These are phyloP conservation scores for Eucalyptus lansdowneana DNA, from an alignment of 345 rosid genomes.

Conservation along the genomic window DNA sequence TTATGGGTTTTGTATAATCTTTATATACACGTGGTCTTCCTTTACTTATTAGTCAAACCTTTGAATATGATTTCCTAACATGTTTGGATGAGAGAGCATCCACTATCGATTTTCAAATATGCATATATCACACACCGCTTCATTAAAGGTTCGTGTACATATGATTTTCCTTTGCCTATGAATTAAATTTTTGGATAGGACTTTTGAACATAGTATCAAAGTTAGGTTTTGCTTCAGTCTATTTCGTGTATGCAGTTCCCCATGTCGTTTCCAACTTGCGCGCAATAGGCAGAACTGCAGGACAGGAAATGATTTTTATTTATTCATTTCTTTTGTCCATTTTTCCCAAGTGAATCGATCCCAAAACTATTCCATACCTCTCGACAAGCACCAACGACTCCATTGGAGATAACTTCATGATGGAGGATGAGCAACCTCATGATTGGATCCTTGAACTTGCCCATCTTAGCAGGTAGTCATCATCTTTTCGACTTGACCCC, in stretches of 20 bases:
- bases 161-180: too few relatives aligned
- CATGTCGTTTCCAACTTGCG: not conserved
- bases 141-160: too few relatives aligned
- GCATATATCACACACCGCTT: too few relatives aligned
- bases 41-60: not conserved
- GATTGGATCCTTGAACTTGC: conserved; percentile 60
- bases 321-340: not conserved
- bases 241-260: not conserved
- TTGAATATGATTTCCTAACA: not conserved
- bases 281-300: not conserved
- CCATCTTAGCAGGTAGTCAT: conserved; percentile 22
- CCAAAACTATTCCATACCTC: not conserved
- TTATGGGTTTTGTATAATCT: not conserved
- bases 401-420: not conserved
- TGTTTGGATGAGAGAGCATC: too few relatives aligned
- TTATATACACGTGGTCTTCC: accelerated
- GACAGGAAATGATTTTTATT: not conserved
- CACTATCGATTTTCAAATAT: too few relatives aligned
- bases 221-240: not conserved
- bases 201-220: not conserved
- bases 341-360: not conserved
- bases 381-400: not conserved
- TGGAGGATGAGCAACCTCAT: not conserved
- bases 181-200: too few relatives aligned
- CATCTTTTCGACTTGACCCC: conserved; percentile 6